Evolutionary conservation across 2,329 filamentous ascomycete genomes (phyloP).

Genomic region (Xylaria sp.): DNA sequence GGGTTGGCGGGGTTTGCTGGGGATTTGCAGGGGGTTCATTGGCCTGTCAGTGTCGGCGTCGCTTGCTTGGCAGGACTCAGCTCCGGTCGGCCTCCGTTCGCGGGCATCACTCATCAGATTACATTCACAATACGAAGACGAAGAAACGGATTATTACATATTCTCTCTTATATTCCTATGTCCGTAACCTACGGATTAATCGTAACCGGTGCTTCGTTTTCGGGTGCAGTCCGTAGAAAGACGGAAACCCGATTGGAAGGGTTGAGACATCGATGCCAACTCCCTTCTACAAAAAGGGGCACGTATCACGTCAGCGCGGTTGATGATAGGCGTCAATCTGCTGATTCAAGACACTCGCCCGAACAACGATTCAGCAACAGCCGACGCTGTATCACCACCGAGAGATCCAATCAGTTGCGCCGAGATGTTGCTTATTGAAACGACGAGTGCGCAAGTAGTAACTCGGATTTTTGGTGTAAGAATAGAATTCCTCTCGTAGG

Average conservation of each 20-base stretch:
- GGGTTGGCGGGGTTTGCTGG: too few species aligned
- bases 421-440: not conserved
- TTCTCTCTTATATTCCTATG: too few species aligned
- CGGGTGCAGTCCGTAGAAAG: too few species aligned
- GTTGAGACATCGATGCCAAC: not conserved
- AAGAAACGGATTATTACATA: too few species aligned
- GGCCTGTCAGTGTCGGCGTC: not conserved
- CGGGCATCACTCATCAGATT: constrained; percentile 3
- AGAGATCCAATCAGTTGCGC: not conserved
- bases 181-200: too few species aligned
- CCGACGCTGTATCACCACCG: not conserved
- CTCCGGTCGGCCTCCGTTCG: not conserved
- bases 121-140: not conserved
- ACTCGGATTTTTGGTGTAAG: too few species aligned
- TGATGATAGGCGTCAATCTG: not conserved
- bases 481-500: too few species aligned
- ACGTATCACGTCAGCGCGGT: not conserved
- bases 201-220: too few species aligned
- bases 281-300: not conserved
- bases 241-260: not conserved
- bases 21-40: too few species aligned
- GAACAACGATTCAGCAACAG: not conserved
- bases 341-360: not conserved
- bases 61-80: constrained; percentile 11
- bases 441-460: too few species aligned